Conservation (phyloP, 2,329 filamentous ascomycete genomes). For the Onygenales sp. region DNA sequence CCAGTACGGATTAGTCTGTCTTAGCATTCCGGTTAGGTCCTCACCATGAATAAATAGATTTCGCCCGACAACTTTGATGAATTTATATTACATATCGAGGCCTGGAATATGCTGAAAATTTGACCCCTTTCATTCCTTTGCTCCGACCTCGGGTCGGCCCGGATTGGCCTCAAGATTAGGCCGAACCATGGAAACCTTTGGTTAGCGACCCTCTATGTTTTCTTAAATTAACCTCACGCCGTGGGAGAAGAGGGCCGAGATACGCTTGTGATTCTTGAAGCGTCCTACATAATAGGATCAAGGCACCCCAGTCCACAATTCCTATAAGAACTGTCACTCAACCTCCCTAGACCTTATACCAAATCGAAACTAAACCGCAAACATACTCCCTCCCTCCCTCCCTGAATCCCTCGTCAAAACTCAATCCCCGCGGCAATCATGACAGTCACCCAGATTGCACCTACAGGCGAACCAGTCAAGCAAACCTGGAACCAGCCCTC, state of each 20-base stretch:
- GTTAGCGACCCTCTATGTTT: too few relatives aligned
- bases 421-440: not conserved
- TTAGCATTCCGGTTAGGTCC: too few relatives aligned
- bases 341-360: too few relatives aligned
- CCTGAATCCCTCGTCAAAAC: not conserved
- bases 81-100: not conserved
- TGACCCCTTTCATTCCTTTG: not conserved
- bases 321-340: too few relatives aligned
- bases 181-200: not conserved
- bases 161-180: not conserved
- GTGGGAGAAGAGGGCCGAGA: too few relatives aligned
- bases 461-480: slow-evolving; percentile 1
- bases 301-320: too few relatives aligned
- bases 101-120: not conserved
- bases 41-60: not conserved
- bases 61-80: too few relatives aligned
- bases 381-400: too few relatives aligned
- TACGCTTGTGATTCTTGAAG: too few relatives aligned
- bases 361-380: too few relatives aligned
- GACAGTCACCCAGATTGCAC: slow-evolving; percentile 1
- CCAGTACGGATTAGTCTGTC: too few relatives aligned
- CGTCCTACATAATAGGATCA: too few relatives aligned
- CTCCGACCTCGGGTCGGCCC: not conserved
- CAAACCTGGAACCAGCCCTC: slow-evolving; percentile 11
- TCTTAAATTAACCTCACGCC: not conserved